Conservation (phyloP, 805 yeast genomes). For the Alloascoidea hylecoeti region DNA sequence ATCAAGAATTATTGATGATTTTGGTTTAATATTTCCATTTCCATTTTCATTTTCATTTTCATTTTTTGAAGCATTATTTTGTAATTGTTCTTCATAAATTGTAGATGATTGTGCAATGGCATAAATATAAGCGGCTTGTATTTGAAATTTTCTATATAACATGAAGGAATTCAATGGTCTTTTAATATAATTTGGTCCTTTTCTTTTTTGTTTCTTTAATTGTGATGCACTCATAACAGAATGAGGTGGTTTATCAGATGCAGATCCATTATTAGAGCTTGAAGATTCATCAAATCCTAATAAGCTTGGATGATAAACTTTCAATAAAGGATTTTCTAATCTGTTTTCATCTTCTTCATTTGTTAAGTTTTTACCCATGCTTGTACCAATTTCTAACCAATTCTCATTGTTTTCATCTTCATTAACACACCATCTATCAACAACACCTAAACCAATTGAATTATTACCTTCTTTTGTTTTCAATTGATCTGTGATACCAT, state of each 20-base stretch:
- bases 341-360: background rate
- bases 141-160: constrained; percentile 29
- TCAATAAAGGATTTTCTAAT: background rate
- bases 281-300: too few relatives aligned
- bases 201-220: too few relatives aligned
- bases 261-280: background rate
- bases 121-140: constrained; percentile 23
- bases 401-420: background rate
- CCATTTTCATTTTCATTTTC: too few relatives aligned
- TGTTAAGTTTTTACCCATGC: background rate
- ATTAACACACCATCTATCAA: background rate
- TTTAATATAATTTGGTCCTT: constrained; percentile 17
- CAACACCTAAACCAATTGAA: constrained; percentile 1
- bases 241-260: background rate
- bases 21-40: too few relatives aligned
- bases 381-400: background rate
- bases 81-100: background rate
- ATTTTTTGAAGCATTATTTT: too few relatives aligned
- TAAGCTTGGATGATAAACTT: background rate
- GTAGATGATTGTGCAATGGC: constrained; percentile 10
- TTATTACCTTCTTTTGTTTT: background rate
- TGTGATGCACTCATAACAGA: too few relatives aligned
- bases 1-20: background rate
- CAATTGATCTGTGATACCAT: constrained; percentile 1
- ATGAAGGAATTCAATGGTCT: constrained; percentile 33